phyloP scores from a whole-genome alignment of 176 grass and related monocot genomes.

The Oropetium thomaeum region DNA sequence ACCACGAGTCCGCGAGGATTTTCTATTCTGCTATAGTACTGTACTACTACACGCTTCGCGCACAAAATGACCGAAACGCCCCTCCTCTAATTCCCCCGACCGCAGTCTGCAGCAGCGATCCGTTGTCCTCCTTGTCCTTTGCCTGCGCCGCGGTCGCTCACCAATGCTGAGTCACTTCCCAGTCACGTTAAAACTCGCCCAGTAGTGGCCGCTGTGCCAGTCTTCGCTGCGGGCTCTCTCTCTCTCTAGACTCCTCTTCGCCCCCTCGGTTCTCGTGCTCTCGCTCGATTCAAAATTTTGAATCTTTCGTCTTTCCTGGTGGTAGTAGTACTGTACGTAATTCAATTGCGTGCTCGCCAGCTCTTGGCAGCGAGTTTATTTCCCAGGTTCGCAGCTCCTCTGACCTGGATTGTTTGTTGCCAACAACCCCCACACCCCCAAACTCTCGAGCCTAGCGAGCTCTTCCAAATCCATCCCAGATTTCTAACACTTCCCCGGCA shows the following conservation, averaged over 20 bases:
- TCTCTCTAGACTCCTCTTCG: neutral
- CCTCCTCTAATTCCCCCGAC: neutral
- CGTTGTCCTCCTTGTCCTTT: no score
- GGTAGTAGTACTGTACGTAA: no score
- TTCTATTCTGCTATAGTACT: no score
- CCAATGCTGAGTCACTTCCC: no score
- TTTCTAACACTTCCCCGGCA: neutral
- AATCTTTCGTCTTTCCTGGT: neutral
- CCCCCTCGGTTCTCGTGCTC: neutral
- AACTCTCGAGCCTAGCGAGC: neutral
- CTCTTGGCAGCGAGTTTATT: neutral
- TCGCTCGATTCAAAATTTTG: neutral
- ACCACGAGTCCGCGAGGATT: no score
- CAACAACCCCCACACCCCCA: no score
- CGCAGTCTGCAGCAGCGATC: no score
- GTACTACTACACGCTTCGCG: neutral
- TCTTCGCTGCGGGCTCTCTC: neutral
- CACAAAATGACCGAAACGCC: neutral
- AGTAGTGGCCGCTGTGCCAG: neutral
- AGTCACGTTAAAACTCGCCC: neutral
- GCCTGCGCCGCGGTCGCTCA: neutral
- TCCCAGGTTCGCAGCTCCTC: neutral
- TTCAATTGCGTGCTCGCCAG: neutral
- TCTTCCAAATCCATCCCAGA: neutral
- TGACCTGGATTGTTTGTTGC: conserved; percentile 15